Conservation (phyloP, 768 basidiomycete genomes). For the Trametes coccinea region DNA sequence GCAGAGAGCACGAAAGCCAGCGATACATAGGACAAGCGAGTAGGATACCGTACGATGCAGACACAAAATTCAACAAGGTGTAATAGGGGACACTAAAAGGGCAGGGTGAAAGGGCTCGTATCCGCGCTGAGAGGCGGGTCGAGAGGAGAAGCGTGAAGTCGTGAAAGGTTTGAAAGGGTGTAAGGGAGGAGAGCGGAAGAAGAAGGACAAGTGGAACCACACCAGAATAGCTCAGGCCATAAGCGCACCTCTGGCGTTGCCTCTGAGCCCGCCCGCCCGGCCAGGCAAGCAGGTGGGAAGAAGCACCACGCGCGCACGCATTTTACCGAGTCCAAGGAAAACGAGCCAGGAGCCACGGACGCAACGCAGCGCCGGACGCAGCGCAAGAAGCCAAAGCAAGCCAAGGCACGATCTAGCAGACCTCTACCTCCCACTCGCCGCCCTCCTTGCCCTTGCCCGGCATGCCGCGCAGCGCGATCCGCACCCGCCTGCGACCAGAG, state of each 20-base stretch:
- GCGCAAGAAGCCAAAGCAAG: background rate
- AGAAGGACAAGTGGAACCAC: conserved; percentile 14
- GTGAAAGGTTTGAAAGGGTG: too few relatives aligned
- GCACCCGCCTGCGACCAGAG: conserved; percentile 48
- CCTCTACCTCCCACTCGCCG: conserved; percentile 79
- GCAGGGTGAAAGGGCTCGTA: background rate
- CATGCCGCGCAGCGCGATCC: conserved; percentile 66
- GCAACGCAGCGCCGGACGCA: too few relatives aligned
- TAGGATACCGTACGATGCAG: conserved; percentile 11
- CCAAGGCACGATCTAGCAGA: conserved; percentile 45
- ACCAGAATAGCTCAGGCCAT: conserved; percentile 19
- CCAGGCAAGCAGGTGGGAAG: background rate
- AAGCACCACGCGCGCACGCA: background rate
- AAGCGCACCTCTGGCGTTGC: conserved; percentile 10
- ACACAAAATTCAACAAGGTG: background rate
- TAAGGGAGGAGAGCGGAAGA: background rate
- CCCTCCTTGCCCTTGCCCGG: conserved; percentile 63
- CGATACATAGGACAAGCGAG: conserved; percentile 22
- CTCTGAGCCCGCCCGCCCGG: conserved; percentile 4
- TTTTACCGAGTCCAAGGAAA: background rate
- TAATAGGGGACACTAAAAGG: background rate
- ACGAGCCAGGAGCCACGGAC: background rate
- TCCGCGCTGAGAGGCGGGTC: background rate
- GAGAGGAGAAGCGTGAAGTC: background rate
- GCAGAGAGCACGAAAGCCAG: conserved; percentile 22